A percentile compares a stretch with the other conserved stretches of the same genome.
These are phyloP conservation scores for Salvia sclarea DNA, from an alignment of 305 asterid species.

Conservation along the genomic window DNA sequence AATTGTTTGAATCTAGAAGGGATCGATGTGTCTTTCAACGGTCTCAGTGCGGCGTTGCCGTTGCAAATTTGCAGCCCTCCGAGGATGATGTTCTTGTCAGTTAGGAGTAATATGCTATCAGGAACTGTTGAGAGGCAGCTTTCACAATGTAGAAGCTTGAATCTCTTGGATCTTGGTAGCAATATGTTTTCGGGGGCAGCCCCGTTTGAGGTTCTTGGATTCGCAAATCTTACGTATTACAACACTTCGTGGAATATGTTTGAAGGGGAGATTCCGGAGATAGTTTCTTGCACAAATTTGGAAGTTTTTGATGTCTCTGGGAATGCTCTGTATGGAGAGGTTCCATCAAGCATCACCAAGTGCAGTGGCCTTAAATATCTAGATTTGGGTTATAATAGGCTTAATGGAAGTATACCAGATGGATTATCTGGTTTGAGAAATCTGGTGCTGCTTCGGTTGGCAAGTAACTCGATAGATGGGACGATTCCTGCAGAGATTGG, in stretches of 20 bases:
- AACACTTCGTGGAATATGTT: constrained; percentile 68
- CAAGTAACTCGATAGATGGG: constrained; percentile 45
- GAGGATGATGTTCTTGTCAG: constrained; percentile 58
- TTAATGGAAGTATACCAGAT: constrained; percentile 68
- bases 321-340: constrained; percentile 47
- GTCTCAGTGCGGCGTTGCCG: constrained; percentile 64
- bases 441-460: constrained; percentile 48
- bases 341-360: constrained; percentile 56
- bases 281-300: constrained; percentile 33
- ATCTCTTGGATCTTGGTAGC: constrained; percentile 75
- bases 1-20: constrained; percentile 79
- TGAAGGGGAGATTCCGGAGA: constrained; percentile 52
- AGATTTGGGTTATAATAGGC: constrained; percentile 70
- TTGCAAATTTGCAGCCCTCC: constrained; percentile 62
- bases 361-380: constrained; percentile 73
- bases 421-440: constrained; percentile 53
- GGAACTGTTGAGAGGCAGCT: constrained; percentile 62
- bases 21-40: constrained; percentile 78
- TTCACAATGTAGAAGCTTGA: constrained; percentile 57
- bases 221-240: constrained; percentile 54
- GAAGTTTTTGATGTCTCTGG: constrained; percentile 51
- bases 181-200: constrained; percentile 13
- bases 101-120: constrained; percentile 69
- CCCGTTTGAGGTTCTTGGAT: constrained; percentile 43
- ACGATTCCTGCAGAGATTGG: constrained; percentile 69